Evolutionary conservation across 495 filamentous ascomycete species (phyloP), one percentile per base, ranked within the genome.

Genomic region (Lichina pygmaea): DNA sequence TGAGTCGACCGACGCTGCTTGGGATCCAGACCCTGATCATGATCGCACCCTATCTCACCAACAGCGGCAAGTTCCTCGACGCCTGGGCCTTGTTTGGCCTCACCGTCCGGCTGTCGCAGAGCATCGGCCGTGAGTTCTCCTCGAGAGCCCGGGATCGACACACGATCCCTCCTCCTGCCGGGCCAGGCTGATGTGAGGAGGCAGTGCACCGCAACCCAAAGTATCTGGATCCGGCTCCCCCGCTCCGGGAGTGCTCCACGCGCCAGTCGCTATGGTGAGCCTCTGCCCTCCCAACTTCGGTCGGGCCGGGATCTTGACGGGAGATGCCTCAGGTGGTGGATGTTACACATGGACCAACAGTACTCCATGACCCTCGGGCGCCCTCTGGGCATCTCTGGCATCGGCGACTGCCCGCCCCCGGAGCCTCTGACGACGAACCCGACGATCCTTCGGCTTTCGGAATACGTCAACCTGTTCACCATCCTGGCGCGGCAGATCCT

Each of bases 281-380:
- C 24, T 24, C 24, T 24, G 15, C 12, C 38, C 2, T 40, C 38
- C 15, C 15, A n/a, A n/a, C 2, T 4, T 4, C 15, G 38, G 38
- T 40, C 12, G 4, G 2, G 12, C 12, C 38, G 3, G 38, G 4
- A n/a, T 4, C 2, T 40, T 40, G 12, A 40, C 38, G 38, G 24
- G 24, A 24, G n/a, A 24, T 24, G 24, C 24, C 24, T 24, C 16
- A 43, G 42, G 42, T 66, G 63, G 63, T 66, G 63, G 63, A 63
- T 66, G 52, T 52, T 66, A 41, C 60, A 66, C 47, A 63, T 66
- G 63, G 63, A 66, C 47, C 59, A 64, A 52, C 58, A 65, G 34
- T 66, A 66, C 45, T 65, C 63, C 12, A 61, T 66, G 50, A 62
- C 63, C 1, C 55, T 65, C 0, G 63, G 63, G 11, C 51, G 63